Evolutionary conservation across 768 basidiomycete species (phyloP).

Genomic region (Mycena haematopus): DNA sequence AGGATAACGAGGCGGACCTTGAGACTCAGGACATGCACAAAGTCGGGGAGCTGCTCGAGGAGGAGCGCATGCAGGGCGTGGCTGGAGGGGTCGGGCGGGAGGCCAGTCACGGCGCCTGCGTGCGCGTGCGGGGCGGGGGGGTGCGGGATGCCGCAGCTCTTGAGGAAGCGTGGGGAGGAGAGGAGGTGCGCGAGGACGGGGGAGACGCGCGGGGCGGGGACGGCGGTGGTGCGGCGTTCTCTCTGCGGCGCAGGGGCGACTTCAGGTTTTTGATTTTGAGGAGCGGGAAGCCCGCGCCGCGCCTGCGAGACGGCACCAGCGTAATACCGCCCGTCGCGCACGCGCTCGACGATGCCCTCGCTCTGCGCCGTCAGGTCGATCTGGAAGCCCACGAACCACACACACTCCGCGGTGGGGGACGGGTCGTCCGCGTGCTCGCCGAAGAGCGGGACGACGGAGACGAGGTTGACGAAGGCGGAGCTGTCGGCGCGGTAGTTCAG

Average conservation of each 20-base stretch:
- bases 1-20: conserved; percentile 19
- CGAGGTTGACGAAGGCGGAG: conserved; percentile 87
- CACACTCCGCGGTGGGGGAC: conserved; percentile 72
- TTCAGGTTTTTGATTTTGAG: no score
- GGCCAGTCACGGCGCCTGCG: conserved; percentile 10
- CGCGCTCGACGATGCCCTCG: conserved; percentile 78
- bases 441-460: conserved; percentile 86
- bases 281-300: no score
- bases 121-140: no score
- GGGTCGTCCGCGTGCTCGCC: conserved; percentile 58
- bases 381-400: conserved; percentile 95
- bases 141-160: conserved; percentile 19
- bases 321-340: conserved; percentile 64
- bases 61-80: conserved; percentile 63
- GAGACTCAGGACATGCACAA: conserved; percentile 76
- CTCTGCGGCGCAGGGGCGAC: not conserved
- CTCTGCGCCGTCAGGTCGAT: conserved; percentile 91
- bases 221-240: conserved; percentile 2
- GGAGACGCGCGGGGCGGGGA: conserved; percentile 18
- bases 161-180: conserved; percentile 4
- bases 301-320: conserved; percentile 3
- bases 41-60: conserved; percentile 73
- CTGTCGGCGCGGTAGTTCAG: conserved; percentile 91
- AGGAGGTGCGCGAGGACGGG: conserved; percentile 16
- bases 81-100: conserved; percentile 40